These are phyloP conservation scores for Saccharomycodes ludwigii DNA, from an alignment of 805 yeast species.

Conservation along the genomic window DNA sequence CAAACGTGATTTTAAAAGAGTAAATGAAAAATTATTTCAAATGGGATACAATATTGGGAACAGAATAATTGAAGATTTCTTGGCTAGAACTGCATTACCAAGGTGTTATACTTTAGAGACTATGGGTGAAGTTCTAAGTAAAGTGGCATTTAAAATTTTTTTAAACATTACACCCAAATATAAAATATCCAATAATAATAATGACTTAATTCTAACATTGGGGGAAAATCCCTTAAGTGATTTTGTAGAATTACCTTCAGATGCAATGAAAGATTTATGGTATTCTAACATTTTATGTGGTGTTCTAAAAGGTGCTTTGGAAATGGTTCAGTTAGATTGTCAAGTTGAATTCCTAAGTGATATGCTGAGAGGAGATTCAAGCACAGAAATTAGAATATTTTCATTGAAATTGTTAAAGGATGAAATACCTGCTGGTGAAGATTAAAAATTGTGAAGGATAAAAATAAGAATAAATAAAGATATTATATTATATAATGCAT, in stretches of 20 bases:
- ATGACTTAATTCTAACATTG: slow-evolving; percentile 58
- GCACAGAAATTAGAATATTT: slow-evolving; percentile 67
- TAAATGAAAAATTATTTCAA: slow-evolving; percentile 70
- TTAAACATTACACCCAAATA: slow-evolving; percentile 69
- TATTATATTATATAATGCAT: too few species aligned
- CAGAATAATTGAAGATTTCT: slow-evolving; percentile 81
- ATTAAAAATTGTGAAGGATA: slow-evolving; percentile 24
- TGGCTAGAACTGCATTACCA: slow-evolving; percentile 77
- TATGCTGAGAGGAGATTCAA: slow-evolving; percentile 66
- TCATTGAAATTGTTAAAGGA: slow-evolving; percentile 68
- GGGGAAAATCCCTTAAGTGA: slow-evolving; percentile 87
- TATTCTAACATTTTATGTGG: slow-evolving; percentile 87
- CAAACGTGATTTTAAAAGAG: slow-evolving; percentile 60
- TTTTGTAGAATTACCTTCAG: slow-evolving; percentile 88
- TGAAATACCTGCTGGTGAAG: slow-evolving; percentile 97
- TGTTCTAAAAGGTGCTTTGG: slow-evolving; percentile 79
- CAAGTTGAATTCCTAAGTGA: slow-evolving; percentile 75
- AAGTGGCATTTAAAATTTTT: slow-evolving; percentile 84
- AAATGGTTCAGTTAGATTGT: slow-evolving; percentile 91
- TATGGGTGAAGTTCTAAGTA: slow-evolving; percentile 76
- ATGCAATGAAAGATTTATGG: slow-evolving; percentile 71
- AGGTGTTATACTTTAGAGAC: slow-evolving; percentile 72
- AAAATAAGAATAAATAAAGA: not conserved
- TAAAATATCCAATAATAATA: slow-evolving; percentile 60
- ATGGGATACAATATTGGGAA: slow-evolving; percentile 96